Percentiles rank a stretch among this genome's conserved stretches.
These are phyloP conservation scores for Kluyveromyces lactis DNA, from an alignment of 805 yeast genomes.

Conservation along the genomic window DNA sequence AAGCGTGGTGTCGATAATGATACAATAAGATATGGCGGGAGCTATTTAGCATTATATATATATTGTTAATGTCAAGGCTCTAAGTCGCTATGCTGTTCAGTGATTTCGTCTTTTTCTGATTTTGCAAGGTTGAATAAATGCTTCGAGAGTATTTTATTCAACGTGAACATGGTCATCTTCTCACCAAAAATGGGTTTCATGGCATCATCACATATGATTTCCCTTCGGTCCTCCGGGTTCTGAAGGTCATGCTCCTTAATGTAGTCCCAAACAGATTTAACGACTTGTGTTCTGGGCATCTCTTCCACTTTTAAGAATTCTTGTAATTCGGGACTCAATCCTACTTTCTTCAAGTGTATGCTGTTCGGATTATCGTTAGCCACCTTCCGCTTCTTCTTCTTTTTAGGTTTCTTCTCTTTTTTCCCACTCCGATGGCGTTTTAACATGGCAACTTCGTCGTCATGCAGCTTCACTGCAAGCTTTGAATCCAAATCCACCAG, in stretches of 20 bases:
- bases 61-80: too few species aligned
- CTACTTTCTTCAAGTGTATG: slow-evolving; percentile 33
- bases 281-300: slow-evolving; percentile 61
- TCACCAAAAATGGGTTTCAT: slow-evolving; percentile 53
- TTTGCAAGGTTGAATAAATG: slow-evolving; percentile 38
- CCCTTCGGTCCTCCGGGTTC: slow-evolving; percentile 57
- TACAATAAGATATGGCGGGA: too few species aligned
- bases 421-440: slow-evolving; percentile 6
- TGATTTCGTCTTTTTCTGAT: neutral
- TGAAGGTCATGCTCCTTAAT: slow-evolving; percentile 57
- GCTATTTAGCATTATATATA: too few species aligned
- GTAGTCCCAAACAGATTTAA: slow-evolving; percentile 61
- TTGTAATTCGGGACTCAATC: slow-evolving; percentile 45
- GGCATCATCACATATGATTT: slow-evolving; percentile 54
- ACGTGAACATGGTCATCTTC: slow-evolving; percentile 46
- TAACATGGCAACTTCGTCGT: slow-evolving; percentile 11
- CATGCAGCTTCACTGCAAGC: slow-evolving; percentile 42
- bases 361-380: slow-evolving; percentile 24
- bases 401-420: slow-evolving; percentile 7
- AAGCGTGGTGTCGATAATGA: too few species aligned
- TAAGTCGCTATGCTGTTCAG: too few species aligned
- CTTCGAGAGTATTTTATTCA: slow-evolving; percentile 45
- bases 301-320: slow-evolving; percentile 38
- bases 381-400: slow-evolving; percentile 12
- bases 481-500: slow-evolving; percentile 42